These are phyloP conservation scores for Malassezia psittaci DNA, from an alignment of 1,284 basidiomycete genomes.

Conservation along the genomic window DNA sequence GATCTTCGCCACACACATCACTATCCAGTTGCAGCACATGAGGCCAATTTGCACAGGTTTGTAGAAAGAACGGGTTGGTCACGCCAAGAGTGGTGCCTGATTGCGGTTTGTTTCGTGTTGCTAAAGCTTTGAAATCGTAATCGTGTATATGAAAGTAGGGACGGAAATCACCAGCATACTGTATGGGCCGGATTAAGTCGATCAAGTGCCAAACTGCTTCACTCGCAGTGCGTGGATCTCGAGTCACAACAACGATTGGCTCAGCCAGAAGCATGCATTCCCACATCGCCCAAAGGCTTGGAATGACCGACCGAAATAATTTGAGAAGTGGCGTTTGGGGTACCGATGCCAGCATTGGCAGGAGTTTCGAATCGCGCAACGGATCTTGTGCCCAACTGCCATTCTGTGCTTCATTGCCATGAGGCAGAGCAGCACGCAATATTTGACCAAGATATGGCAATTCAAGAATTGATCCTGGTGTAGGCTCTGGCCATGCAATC, in stretches of 20 bases:
- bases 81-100: constrained; percentile 76
- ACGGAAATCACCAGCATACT: constrained; percentile 71
- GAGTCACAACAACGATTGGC: constrained; percentile 77
- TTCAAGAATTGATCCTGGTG: constrained; percentile 29
- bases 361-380: not conserved
- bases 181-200: constrained; percentile 77
- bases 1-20: not conserved
- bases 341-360: constrained; percentile 66
- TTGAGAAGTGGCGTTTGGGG: constrained; percentile 53
- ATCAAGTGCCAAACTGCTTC: constrained; percentile 57
- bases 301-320: constrained; percentile 51
- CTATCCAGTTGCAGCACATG: constrained; percentile 61
- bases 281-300: constrained; percentile 65
- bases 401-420: constrained; percentile 34
- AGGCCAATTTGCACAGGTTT: constrained; percentile 81
- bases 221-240: constrained; percentile 73
- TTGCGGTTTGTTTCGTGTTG: constrained; percentile 73
- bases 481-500: constrained; percentile 31
- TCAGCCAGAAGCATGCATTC: constrained; percentile 60
- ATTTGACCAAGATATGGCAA: constrained; percentile 32
- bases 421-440: constrained; percentile 31
- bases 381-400: constrained; percentile 16
- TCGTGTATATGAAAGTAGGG: constrained; percentile 96
- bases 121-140: constrained; percentile 63
- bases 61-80: constrained; percentile 87